phyloP scores from a whole-genome alignment of 352 stramenopile species.

The Globisporangium rhizosaccharum region DNA sequence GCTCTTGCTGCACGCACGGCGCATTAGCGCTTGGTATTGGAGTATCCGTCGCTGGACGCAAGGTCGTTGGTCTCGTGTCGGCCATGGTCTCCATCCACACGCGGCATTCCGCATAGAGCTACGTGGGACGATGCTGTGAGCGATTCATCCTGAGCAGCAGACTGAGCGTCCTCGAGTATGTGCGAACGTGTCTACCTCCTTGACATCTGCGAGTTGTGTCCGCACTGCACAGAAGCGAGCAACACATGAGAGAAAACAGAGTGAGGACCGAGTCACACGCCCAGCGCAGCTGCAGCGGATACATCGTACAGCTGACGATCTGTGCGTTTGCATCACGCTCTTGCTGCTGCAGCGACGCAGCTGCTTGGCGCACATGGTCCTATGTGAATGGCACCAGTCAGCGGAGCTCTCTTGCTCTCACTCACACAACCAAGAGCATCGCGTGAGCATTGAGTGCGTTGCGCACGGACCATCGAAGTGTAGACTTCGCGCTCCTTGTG shows the following conservation, averaged over 20 bases:
- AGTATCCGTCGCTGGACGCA: not conserved
- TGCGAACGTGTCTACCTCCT: constrained; percentile 2
- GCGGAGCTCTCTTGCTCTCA: too few species aligned
- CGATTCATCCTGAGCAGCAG: not conserved
- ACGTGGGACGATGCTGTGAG: not conserved
- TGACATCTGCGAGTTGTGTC: constrained; percentile 3
- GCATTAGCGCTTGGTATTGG: too few species aligned
- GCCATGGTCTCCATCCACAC: constrained; percentile 2
- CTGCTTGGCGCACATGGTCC: constrained; percentile 17
- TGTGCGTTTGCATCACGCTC: constrained; percentile 13
- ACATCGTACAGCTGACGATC: constrained; percentile 16
- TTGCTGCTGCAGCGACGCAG: constrained; percentile 10
- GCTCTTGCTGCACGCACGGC: not conserved
- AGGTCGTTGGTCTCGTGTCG: not conserved
- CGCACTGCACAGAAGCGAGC: constrained; percentile 2
- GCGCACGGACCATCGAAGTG: constrained; percentile 1
- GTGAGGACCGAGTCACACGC: too few species aligned
- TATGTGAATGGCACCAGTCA: not conserved
- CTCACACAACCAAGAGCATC: too few species aligned
- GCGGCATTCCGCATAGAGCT: constrained; percentile 11
- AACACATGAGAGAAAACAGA: not conserved
- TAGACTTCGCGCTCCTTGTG: constrained; percentile 15
- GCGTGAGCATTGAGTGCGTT: too few species aligned
- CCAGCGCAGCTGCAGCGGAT: too few species aligned
- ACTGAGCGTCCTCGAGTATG: too few species aligned